Evolutionary conservation across 1,284 basidiomycete species (phyloP).

Genomic region (Microbotryum lychnidis-dioicae): DNA sequence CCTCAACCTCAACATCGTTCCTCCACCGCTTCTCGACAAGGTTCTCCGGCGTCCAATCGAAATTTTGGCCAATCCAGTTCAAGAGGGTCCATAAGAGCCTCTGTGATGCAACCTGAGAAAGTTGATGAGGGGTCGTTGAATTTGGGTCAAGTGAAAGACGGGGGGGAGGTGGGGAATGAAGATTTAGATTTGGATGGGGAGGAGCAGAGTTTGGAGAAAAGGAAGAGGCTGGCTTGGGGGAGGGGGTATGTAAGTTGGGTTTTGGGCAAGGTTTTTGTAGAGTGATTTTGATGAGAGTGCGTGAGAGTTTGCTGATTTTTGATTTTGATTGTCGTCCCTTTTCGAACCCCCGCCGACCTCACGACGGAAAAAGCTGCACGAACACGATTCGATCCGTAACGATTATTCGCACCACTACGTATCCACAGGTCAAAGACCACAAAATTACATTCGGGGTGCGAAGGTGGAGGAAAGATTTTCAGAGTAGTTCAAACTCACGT

Average conservation of each 20-base stretch:
- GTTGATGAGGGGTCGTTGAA: background rate
- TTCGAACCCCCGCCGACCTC: background rate
- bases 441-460: constrained; percentile 80
- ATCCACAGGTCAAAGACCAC: constrained; percentile 78
- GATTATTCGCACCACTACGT: constrained; percentile 89
- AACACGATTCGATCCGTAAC: constrained; percentile 90
- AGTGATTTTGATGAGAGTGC: too few relatives aligned
- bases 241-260: constrained; percentile 14
- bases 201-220: constrained; percentile 1
- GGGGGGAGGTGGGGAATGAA: constrained; percentile 4
- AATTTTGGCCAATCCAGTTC: constrained; percentile 13
- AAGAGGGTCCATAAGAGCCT: background rate
- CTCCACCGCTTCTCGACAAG: constrained; percentile 6
- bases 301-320: too few relatives aligned
- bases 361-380: constrained; percentile 34
- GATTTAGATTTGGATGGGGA: constrained; percentile 19
- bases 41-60: constrained; percentile 13
- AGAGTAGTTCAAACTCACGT: constrained; percentile 57
- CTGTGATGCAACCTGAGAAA: too few relatives aligned
- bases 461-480: constrained; percentile 77
- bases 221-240: constrained; percentile 16
- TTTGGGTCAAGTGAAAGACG: constrained; percentile 9
- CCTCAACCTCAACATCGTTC: too few relatives aligned
- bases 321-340: too few relatives aligned
- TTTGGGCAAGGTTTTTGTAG: too few relatives aligned